phyloP scores from a whole-genome alignment of 352 stramenopile genomes.

The Globisporangium cylindrosporum region DNA sequence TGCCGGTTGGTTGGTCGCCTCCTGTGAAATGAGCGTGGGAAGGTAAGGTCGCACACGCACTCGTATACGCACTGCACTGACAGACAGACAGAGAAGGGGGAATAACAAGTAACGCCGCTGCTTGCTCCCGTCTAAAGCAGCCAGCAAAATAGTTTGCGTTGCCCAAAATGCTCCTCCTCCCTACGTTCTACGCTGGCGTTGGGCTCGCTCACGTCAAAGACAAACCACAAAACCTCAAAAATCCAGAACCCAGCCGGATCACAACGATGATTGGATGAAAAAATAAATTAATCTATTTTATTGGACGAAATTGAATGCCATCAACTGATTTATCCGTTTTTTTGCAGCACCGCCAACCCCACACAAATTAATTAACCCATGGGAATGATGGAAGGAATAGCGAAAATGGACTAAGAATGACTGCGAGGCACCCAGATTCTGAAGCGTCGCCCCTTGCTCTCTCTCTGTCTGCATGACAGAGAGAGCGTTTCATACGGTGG shows the following conservation, averaged over 20 bases:
- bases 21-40: neutral
- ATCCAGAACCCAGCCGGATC: neutral
- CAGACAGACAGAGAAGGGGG: neutral
- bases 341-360: neutral
- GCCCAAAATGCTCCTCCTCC: slow-evolving; percentile 4
- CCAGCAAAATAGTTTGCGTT: slow-evolving; percentile 5
- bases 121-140: neutral
- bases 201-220: slow-evolving; percentile 8
- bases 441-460: neutral
- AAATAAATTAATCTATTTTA: neutral
- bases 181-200: slow-evolving; percentile 9
- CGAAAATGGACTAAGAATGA: neutral
- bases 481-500: neutral
- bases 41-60: neutral
- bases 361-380: slow-evolving; percentile 2
- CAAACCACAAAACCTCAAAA: slow-evolving; percentile 5
- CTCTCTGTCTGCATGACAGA: neutral
- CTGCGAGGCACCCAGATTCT: neutral
- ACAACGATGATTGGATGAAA: neutral
- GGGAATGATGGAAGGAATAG: neutral
- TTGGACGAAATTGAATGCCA: slow-evolving; percentile 4
- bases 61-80: neutral
- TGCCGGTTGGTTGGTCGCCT: neutral
- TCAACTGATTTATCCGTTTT: slow-evolving; percentile 1
- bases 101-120: neutral